A percentile compares a stretch with the other conserved stretches of the same genome.
Conservation (phyloP, 306 rosid genomes). For the Fragaria nilgerrensis region DNA sequence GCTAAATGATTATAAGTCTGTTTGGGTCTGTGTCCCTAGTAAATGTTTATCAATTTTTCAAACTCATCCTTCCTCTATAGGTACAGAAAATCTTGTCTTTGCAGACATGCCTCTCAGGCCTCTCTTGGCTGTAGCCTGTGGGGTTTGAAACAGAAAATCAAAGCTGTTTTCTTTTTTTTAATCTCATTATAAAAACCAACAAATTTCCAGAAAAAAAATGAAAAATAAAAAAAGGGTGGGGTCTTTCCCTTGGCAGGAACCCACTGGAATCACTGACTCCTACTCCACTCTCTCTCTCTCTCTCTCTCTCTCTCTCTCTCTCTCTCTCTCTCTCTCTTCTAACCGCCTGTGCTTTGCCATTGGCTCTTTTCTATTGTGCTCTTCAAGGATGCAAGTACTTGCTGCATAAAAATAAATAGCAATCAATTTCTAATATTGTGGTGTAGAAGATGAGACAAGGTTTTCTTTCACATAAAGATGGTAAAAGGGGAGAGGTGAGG, state of each 20-base stretch:
- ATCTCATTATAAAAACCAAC: not conserved
- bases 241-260: slow-evolving; percentile 44
- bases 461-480: slow-evolving; percentile 31
- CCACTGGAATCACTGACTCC: slow-evolving; percentile 79
- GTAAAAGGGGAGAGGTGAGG: slow-evolving; percentile 15
- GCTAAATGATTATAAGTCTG: slow-evolving; percentile 33
- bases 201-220: not conserved
- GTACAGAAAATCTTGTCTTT: slow-evolving; percentile 50
- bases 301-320: slow-evolving; percentile 77
- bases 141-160: slow-evolving; percentile 28
- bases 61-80: slow-evolving; percentile 30
- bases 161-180: not conserved
- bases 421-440: slow-evolving; percentile 18
- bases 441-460: slow-evolving; percentile 39
- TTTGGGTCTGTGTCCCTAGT: slow-evolving; percentile 21
- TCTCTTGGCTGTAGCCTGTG: slow-evolving; percentile 20
- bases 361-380: slow-evolving; percentile 42
- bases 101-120: slow-evolving; percentile 34
- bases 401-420: slow-evolving; percentile 18
- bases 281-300: slow-evolving; percentile 82
- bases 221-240: slow-evolving; percentile 29
- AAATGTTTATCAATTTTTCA: slow-evolving; percentile 34
- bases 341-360: slow-evolving; percentile 66
- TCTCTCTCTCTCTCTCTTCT: slow-evolving; percentile 74
- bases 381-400: slow-evolving; percentile 44